Evolutionary conservation across 164 flowering plant species (phyloP).

Genomic region (Dillenia turbinata): DNA sequence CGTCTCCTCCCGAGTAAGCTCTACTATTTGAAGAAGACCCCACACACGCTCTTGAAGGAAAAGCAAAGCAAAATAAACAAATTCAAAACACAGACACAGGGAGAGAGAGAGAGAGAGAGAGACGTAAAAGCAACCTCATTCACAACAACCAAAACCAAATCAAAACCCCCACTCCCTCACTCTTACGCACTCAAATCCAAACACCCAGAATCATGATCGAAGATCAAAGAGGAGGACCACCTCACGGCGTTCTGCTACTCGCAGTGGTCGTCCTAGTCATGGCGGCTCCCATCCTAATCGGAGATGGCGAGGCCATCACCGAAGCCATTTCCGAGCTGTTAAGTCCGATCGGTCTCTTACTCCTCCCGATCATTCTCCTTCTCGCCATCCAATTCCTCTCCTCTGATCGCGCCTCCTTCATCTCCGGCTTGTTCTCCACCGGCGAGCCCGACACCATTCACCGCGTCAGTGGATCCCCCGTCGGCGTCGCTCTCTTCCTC

Average conservation of each 20-base stretch:
- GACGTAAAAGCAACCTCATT: too few relatives aligned
- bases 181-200: neutral
- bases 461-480: constrained; percentile 81
- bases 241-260: constrained; percentile 60
- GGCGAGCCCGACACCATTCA: constrained; percentile 83
- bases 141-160: neutral
- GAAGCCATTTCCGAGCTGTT: constrained; percentile 58
- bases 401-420: constrained; percentile 56
- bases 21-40: too few relatives aligned
- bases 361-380: constrained; percentile 66
- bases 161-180: neutral
- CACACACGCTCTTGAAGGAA: too few relatives aligned
- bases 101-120: neutral
- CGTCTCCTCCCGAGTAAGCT: too few relatives aligned
- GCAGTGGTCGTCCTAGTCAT: constrained; percentile 54
- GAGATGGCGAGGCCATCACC: constrained; percentile 73
- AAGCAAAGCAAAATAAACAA: neutral
- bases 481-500: constrained; percentile 80
- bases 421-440: constrained; percentile 50
- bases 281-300: constrained; percentile 44
- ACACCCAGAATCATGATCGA: constrained; percentile 24
- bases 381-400: constrained; percentile 76
- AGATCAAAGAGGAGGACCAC: constrained; percentile 35
- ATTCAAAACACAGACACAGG: neutral
- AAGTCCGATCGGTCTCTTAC: constrained; percentile 68